Evolutionary conservation across 2,329 filamentous ascomycete species (phyloP), one percentile per base, ranked within the genome.

Genomic region (Elsinoe perseae): DNA sequence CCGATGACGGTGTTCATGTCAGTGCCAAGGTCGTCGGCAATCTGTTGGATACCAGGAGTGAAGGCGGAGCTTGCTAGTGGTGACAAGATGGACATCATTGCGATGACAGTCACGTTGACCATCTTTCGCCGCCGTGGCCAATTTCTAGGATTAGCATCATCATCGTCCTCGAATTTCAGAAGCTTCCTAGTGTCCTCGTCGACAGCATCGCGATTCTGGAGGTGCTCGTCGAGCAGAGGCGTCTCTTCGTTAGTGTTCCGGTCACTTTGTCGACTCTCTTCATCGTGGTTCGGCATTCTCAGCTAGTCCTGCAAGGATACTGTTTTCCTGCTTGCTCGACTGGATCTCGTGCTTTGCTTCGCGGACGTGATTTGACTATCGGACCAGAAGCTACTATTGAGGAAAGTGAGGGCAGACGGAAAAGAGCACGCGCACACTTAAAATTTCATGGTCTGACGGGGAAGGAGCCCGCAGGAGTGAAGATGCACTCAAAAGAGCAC

Each of bases 11-110:
- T 66, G 10, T 71, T 68, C 1, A 66, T 64, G 4, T 64, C 65
- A 1, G 74, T 75, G 40, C 73, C 57, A 16, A 79, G 67, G 25
- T 73, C 72, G 44, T 73, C 64, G 2, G 76, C 76, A 42, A 79
- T 79, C 57, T 78, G 72, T 8, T 68, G 64, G 54, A 79, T 78
- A 1, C 75, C 76, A 0, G 76, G 76, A 0, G 75, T 77, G 64
- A 79, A 79, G 74, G 78, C 77, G 36, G 72, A 75, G 18, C 70
- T 73, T 1, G 74, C 75, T 18, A 77, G 68, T 0, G 75, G 75
- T 16, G 72, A 74, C 1, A 78, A 59, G 34, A 78, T 72, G 3
- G 75, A 69, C 76, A 80, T 79, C 34, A 71, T 64, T 3, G 76
- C 75, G 56, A 79, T 78, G 52, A 78, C 72, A 10, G 66, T 69